Evolutionary conservation across 139 green algal species (phyloP).

Genomic region (Micractinium sp.): DNA sequence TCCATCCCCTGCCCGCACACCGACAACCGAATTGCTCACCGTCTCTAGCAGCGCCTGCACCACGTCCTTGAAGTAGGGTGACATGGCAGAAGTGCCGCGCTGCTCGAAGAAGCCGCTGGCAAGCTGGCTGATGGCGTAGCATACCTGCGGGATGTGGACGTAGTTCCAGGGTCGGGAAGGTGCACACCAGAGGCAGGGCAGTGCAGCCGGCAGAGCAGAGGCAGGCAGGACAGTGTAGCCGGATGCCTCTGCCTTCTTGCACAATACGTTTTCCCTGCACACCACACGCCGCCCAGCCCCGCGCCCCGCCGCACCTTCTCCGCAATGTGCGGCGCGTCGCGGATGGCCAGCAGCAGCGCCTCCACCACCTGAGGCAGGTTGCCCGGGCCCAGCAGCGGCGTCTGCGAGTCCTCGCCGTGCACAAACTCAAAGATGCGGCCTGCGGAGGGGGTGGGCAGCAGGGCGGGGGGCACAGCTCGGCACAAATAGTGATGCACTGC

Average conservation of each 20-base stretch:
- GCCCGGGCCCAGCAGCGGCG: conserved; percentile 57
- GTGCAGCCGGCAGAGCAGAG: no score
- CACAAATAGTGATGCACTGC: no score
- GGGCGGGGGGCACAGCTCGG: no score
- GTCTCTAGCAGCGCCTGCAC: conserved; percentile 81
- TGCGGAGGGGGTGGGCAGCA: conserved; percentile 6
- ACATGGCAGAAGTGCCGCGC: conserved; percentile 69
- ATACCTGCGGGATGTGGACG: conserved; percentile 51
- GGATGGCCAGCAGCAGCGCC: conserved; percentile 68
- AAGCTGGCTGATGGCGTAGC: conserved; percentile 87
- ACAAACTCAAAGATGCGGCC: conserved; percentile 95
- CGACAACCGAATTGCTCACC: neutral
- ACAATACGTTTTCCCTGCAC: neutral
- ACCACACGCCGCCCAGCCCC: neutral
- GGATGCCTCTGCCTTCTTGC: neutral
- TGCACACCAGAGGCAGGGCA: no score
- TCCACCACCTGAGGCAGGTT: conserved; percentile 75
- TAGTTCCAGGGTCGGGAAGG: no score
- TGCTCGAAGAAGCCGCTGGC: conserved; percentile 72
- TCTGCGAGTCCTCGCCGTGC: conserved; percentile 62
- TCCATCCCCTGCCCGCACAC: neutral
- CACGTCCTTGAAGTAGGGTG: conserved; percentile 89
- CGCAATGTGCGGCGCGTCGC: conserved; percentile 87
- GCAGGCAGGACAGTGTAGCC: neutral
- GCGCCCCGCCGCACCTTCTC: conserved; percentile 67